Conservation (phyloP, 2,329 filamentous ascomycete genomes). For the Sphaerostilbella broomeana region DNA sequence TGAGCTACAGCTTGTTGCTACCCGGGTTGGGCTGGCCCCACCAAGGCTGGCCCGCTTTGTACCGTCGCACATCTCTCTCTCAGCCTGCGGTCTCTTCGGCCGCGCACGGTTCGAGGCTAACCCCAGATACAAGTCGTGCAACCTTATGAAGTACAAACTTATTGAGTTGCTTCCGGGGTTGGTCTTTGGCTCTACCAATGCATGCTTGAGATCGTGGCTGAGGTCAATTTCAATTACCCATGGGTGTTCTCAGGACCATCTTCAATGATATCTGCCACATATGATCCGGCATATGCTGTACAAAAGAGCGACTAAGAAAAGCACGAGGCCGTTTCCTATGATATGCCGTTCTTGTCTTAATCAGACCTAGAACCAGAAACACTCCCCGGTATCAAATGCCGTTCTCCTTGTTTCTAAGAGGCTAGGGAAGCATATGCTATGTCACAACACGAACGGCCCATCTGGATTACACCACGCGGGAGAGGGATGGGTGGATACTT, state of each 20-base stretch:
- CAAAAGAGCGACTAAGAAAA: too few species aligned
- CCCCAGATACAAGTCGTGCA: neutral
- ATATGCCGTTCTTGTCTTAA: slow-evolving; percentile 6
- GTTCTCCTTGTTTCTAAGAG: slow-evolving; percentile 8
- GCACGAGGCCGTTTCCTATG: neutral
- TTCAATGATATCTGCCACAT: too few species aligned
- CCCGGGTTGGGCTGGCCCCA: slow-evolving; percentile 9
- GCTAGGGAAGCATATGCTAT: slow-evolving; percentile 10
- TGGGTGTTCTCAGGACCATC: too few species aligned
- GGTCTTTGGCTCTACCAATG: slow-evolving; percentile 1
- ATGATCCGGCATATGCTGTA: too few species aligned
- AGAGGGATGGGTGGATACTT: slow-evolving; percentile 11
- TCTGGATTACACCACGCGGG: slow-evolving; percentile 12
- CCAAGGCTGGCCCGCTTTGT: slow-evolving; percentile 9
- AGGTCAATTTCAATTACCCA: neutral
- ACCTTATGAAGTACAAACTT: slow-evolving; percentile 1
- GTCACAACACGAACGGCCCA: slow-evolving; percentile 3
- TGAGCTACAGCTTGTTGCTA: slow-evolving; percentile 2
- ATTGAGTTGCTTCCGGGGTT: slow-evolving; percentile 4
- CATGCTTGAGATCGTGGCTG: too few species aligned
- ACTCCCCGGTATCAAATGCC: slow-evolving; percentile 10
- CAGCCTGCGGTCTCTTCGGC: slow-evolving; percentile 6
- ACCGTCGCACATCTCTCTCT: slow-evolving; percentile 12
- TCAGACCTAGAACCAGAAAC: slow-evolving; percentile 3
- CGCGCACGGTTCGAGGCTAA: neutral